phyloP scores from a whole-genome alignment of 805 yeast genomes.

The Yamadazyma philogaea region DNA sequence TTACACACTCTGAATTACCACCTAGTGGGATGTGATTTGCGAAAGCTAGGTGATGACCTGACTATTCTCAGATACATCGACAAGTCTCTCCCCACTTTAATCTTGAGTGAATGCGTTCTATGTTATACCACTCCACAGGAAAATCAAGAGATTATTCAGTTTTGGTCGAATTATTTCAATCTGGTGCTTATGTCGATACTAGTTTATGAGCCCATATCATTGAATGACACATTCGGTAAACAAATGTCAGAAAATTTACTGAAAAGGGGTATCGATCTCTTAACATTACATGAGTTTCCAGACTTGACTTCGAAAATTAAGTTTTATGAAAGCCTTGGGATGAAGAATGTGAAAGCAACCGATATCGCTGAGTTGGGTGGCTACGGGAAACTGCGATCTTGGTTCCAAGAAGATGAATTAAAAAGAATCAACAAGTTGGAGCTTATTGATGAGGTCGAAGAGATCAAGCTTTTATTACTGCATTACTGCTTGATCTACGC shows the following conservation, averaged over 20 bases:
- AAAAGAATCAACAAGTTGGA: constrained; percentile 53
- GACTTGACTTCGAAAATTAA: constrained; percentile 30
- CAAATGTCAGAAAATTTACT: constrained; percentile 65
- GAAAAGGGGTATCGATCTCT: constrained; percentile 59
- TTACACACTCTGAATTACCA: constrained; percentile 45
- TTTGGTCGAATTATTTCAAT: constrained; percentile 33
- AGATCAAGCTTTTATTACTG: constrained; percentile 53
- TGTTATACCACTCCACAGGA: constrained; percentile 61
- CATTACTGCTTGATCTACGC: constrained; percentile 55
- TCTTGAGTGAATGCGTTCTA: constrained; percentile 72
- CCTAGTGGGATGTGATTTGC: constrained; percentile 54
- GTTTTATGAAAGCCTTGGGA: constrained; percentile 23
- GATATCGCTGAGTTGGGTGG: constrained; percentile 46
- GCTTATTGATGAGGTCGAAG: constrained; percentile 74
- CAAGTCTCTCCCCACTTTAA: constrained; percentile 49
- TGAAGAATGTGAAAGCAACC: constrained; percentile 37
- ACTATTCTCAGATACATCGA: constrained; percentile 25
- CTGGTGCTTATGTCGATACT: constrained; percentile 28
- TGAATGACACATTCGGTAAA: constrained; percentile 59
- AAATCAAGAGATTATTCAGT: constrained; percentile 43
- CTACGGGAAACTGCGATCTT: constrained; percentile 25
- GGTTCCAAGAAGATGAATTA: constrained; percentile 44
- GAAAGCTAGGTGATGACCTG: constrained; percentile 19
- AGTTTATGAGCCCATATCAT: constrained; percentile 70
- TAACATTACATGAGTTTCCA: constrained; percentile 53